These are phyloP conservation scores for Hura crepitans DNA, from an alignment of 441 rosid species.

Conservation along the genomic window DNA sequence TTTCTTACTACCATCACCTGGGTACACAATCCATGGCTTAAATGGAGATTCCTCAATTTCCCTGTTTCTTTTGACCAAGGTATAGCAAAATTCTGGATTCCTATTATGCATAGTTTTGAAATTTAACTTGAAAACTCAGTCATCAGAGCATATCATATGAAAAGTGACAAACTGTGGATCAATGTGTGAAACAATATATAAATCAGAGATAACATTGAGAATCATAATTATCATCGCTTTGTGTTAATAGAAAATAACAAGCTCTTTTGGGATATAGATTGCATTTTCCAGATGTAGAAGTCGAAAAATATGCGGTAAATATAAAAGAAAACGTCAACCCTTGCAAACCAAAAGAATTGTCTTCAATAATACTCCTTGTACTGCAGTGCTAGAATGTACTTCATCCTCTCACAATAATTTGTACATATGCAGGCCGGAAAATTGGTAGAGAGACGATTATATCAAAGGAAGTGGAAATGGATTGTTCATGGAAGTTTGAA, in stretches of 20 bases:
- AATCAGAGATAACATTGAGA: background rate
- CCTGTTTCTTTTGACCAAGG: slow-evolving; percentile 65
- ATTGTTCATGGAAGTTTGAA: slow-evolving; percentile 53
- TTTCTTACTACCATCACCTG: slow-evolving; percentile 37
- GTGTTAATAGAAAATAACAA: background rate
- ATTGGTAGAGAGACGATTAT: slow-evolving; percentile 49
- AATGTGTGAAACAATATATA: background rate
- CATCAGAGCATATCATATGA: background rate
- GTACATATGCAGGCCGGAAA: slow-evolving; percentile 40
- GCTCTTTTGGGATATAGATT: background rate
- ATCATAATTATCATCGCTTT: background rate
- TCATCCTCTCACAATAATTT: slow-evolving; percentile 11
- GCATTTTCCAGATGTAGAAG: background rate
- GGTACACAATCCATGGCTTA: slow-evolving; percentile 39
- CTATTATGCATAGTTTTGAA: background rate
- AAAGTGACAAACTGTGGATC: background rate
- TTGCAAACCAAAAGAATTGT: too few relatives aligned
- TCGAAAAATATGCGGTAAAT: background rate
- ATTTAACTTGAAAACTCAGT: background rate
- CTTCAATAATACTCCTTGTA: background rate
- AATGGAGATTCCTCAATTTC: slow-evolving; percentile 49
- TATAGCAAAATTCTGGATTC: slow-evolving; percentile 4
- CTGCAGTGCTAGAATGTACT: background rate
- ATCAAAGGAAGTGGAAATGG: slow-evolving; percentile 74
- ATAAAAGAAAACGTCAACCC: too few relatives aligned